Base-by-base conservation (phyloP, 495 filamentous ascomycete species). In the Daldinia concentrica region DNA sequence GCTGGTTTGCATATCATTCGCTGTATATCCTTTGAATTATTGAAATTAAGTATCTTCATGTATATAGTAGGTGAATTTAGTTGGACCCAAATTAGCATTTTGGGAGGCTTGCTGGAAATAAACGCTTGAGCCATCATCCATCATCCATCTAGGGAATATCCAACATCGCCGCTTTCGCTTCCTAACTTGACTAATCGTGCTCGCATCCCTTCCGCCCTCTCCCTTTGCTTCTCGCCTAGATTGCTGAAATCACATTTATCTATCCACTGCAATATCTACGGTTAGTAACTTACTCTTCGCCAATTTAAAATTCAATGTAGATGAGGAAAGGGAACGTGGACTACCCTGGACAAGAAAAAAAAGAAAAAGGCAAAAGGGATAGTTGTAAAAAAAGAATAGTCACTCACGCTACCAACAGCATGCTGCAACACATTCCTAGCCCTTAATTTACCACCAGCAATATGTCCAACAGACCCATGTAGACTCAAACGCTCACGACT, bases 381-480 rank as follows among this genome's bases (percentile, higher is more conserved):
- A 45, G 51, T 14, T 1, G 15, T 3, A 19, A 61, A 19, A 24
- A 22, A 24, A 4, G 6, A 19, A 8, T 0, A 17, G 6, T 7
- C 7, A 65, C 71, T 73, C 27, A 73, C 71, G 15, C 45, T 86
- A 3, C 91, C 91, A 58, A 94, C 87, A 3, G 90, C 93, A 84
- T 96, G 93, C 85, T 96, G 93, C 80, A 96, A 80, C 60, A 96
- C 91, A 76, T 93, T 93, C 75, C 90, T 87, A 50, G 92, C 91
- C 59, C 92, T 74, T 24, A 84, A 81, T 67, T 78, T 71, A 22
- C 85, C 86, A 5, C 79, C 86, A 6, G 66, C 79, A 48, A 84
- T 86, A 77, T 88, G 80, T 9, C 92, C 92, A 43, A 96, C 82
- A 74, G 90, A 90, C n/a, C 92, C 93, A 83, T 96, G 92, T 80